Conservation (phyloP, 2,329 filamentous ascomycete species). For the Penicillium sp. region DNA sequence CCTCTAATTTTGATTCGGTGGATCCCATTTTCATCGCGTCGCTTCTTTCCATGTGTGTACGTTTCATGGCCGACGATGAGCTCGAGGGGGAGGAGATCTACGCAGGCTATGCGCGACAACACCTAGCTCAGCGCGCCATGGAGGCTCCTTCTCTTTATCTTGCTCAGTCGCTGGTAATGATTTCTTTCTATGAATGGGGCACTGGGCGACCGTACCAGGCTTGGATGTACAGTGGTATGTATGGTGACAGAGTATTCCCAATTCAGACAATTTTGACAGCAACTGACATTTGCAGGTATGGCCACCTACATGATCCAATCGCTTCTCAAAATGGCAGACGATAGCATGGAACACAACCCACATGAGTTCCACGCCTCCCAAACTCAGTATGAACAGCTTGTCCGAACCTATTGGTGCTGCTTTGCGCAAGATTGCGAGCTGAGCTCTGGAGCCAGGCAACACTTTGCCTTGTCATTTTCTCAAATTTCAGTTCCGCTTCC, state of each 20-base stretch:
- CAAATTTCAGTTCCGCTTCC: constrained; percentile 38
- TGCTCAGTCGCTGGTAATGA: constrained; percentile 37
- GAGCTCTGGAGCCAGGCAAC: constrained; percentile 37
- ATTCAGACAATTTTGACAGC: not conserved
- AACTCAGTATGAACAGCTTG: constrained; percentile 38
- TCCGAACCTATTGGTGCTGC: constrained; percentile 39
- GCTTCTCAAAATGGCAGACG: constrained; percentile 36
- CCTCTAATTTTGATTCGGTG: constrained; percentile 27
- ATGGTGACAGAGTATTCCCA: not conserved
- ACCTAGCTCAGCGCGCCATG: constrained; percentile 32
- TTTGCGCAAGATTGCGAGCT: constrained; percentile 40
- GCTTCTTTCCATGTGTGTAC: constrained; percentile 34
- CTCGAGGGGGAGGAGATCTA: constrained; percentile 31
- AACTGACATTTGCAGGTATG: constrained; percentile 29
- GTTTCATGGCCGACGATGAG: constrained; percentile 28
- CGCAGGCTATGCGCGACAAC: constrained; percentile 32
- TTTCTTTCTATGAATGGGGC: constrained; percentile 39
- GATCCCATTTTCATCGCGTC: constrained; percentile 36
- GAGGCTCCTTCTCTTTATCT: constrained; percentile 35
- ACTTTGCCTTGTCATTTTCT: constrained; percentile 38
- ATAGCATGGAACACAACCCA: constrained; percentile 37
- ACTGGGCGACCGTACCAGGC: constrained; percentile 37
- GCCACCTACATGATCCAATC: constrained; percentile 41
- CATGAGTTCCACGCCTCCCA: constrained; percentile 34
- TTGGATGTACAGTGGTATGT: constrained; percentile 40